A percentile compares a stretch with the other conserved stretches of the same genome.
Conservation (phyloP, 768 basidiomycete species). For the Boletus sensibilis region DNA sequence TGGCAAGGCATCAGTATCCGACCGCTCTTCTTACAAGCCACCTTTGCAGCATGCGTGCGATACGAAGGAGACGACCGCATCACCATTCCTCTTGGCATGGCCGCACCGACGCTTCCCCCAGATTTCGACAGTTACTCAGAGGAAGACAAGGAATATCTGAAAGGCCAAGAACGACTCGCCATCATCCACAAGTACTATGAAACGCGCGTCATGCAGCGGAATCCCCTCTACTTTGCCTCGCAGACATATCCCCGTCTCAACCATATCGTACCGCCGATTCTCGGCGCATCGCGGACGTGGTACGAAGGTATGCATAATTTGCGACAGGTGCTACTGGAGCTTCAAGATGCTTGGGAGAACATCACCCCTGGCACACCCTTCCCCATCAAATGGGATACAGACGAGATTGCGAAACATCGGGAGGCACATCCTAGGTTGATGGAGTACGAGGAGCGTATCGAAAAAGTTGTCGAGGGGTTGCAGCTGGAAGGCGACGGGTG, state of each 20-base stretch:
- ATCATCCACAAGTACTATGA: conserved; percentile 8
- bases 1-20: conserved; percentile 16
- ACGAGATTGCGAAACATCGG: background rate
- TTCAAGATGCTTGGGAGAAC: background rate
- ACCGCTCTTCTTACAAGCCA: conserved; percentile 15
- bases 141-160: background rate
- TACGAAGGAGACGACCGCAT: conserved; percentile 8
- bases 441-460: background rate
- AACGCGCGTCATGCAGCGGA: background rate
- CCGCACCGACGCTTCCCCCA: background rate
- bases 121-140: background rate
- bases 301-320: conserved; percentile 2
- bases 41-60: conserved; percentile 2
- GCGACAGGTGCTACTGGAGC: background rate
- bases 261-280: background rate
- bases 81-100: background rate
- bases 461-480: background rate
- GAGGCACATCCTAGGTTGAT: background rate
- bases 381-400: background rate
- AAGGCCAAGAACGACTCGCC: conserved; percentile 1
- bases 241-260: background rate
- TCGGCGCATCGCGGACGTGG: conserved; percentile 5
- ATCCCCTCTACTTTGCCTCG: background rate
- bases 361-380: background rate
- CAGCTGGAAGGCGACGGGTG: conserved; percentile 1